A percentile compares a stretch with the other conserved stretches of the same genome.
These are phyloP conservation scores for Scheffersomyces illinoinensis DNA, from an alignment of 1,139 yeast genomes.

Conservation along the genomic window DNA sequence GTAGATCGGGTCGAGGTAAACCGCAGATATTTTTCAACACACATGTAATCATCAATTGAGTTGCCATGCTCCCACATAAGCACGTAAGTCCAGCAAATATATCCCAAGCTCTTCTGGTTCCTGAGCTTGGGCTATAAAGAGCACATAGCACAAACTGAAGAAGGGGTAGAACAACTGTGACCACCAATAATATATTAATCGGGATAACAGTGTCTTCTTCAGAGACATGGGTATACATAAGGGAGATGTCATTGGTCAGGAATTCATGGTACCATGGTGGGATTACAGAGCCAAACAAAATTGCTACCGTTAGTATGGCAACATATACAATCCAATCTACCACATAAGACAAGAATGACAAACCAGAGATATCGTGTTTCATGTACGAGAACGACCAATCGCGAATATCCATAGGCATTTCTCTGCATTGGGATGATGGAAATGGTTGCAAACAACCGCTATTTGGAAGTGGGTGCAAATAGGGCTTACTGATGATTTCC, in stretches of 20 bases:
- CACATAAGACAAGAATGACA: slow-evolving; percentile 32
- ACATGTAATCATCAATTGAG: slow-evolving; percentile 42
- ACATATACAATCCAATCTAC: slow-evolving; percentile 37
- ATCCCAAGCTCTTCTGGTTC: slow-evolving; percentile 43
- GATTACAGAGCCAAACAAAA: slow-evolving; percentile 32
- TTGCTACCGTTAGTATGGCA: slow-evolving; percentile 20
- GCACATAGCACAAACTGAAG: slow-evolving; percentile 26
- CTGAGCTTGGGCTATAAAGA: slow-evolving; percentile 13
- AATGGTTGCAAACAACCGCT: slow-evolving; percentile 1
- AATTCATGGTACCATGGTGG: slow-evolving; percentile 47
- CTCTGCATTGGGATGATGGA: neutral
- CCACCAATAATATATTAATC: slow-evolving; percentile 24
- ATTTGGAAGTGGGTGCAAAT: slow-evolving; percentile 4
- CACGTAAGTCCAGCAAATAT: slow-evolving; percentile 37
- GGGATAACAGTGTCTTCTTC: slow-evolving; percentile 37
- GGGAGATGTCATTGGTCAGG: slow-evolving; percentile 28
- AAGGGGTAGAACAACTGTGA: slow-evolving; percentile 35
- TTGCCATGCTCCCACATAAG: slow-evolving; percentile 39
- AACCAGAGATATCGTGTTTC: slow-evolving; percentile 18
- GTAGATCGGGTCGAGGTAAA: slow-evolving; percentile 49
- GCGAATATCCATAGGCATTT: slow-evolving; percentile 8
- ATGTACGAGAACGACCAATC: slow-evolving; percentile 8
- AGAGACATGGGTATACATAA: slow-evolving; percentile 34
- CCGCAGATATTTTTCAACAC: slow-evolving; percentile 48
- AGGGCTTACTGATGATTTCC: slow-evolving; percentile 2